Conservation (phyloP, 2,329 filamentous ascomycete genomes). For the Didymosphaeria variabile region DNA sequence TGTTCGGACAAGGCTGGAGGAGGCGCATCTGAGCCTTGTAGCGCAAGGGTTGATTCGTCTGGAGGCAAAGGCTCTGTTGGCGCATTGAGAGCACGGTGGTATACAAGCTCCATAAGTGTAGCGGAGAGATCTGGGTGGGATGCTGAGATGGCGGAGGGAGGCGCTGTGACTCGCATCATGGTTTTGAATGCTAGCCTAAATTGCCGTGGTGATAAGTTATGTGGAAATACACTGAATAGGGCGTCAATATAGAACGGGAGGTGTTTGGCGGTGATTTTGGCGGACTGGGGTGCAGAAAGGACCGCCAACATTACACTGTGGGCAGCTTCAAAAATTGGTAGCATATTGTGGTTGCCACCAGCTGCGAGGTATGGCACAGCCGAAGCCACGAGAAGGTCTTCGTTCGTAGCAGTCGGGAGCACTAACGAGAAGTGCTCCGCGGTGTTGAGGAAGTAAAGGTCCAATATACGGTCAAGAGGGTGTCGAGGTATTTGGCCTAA, state of each 20-base stretch:
- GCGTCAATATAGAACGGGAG: conserved; percentile 85
- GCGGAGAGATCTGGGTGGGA: conserved; percentile 81
- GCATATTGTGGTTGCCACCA: conserved; percentile 64
- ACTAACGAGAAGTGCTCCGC: conserved; percentile 82
- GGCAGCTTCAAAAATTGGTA: conserved; percentile 85
- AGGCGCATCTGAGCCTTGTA: conserved; percentile 43
- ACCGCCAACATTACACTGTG: conserved; percentile 84
- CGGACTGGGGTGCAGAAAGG: conserved; percentile 81
- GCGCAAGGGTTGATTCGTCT: conserved; percentile 51
- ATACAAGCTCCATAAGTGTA: conserved; percentile 79
- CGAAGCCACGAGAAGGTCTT: conserved; percentile 76
- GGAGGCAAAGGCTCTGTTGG: conserved; percentile 55
- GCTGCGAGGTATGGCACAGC: conserved; percentile 76
- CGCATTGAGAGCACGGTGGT: conserved; percentile 68
- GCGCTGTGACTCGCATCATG: conserved; percentile 80
- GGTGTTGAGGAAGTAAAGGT: conserved; percentile 87
- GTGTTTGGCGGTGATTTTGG: conserved; percentile 72
- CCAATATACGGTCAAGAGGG: conserved; percentile 75
- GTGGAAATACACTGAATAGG: conserved; percentile 80
- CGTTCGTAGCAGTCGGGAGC: conserved; percentile 72
- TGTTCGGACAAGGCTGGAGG: conserved; percentile 73
- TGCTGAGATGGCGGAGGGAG: conserved; percentile 77
- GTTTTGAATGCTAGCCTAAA: conserved; percentile 90
- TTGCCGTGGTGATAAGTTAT: conserved; percentile 80
- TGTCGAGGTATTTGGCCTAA: conserved; percentile 67